Evolutionary conservation across 495 filamentous ascomycete genomes (phyloP), one percentile per base, ranked within the genome.

Genomic region (Aspergillus bridgeri): DNA sequence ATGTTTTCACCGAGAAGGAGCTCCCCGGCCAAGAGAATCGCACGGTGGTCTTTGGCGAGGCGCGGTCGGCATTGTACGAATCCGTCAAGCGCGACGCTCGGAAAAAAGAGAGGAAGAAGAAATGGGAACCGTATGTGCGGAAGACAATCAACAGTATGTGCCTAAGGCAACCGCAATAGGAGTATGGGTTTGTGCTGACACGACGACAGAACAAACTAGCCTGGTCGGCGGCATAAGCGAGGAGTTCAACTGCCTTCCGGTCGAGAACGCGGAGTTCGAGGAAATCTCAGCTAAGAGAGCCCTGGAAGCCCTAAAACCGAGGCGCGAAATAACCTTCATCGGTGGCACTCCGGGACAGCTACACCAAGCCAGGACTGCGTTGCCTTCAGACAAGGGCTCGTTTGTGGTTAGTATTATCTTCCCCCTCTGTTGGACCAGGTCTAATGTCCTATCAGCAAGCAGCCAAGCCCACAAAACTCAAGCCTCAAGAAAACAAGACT

Each of bases 1-100:
- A 84, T 66, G 73, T 97, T 43, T 98, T 98, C 65, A 89, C 87
- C 17, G 92, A 98, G 71, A 91, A 94, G 69, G 89, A 98, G 67
- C 80, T 95, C 21, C 88, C 91, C 2, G 90, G 89, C 24, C 91
- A 85, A 65, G 84, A 85, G 57, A 82, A 75, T 48, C 71, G 73
- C 4, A 67, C 72, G 69, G 68, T 72, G 18, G 54, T 62, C n/a
- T 77, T 79, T 56, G 76, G 76, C 23, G 76, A 77, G 57, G 68
- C 68, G 18, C 72, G 77, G 24, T 80, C 77, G 18, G 71, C 73
- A 20, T 60, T 80, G 20, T 80, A 80, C 54, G 75, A 79, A 62
- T 63, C 70, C 21, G 73, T 74, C 70, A 79, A 77, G 61, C 71
- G 77, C 17, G 77, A 79, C 27, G 70, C 70, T 43, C 66, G 65